Evolutionary conservation across 2,329 filamentous ascomycete species (phyloP), one percentile per base, ranked within the genome.

Genomic region (Pleoardoris graminearum): DNA sequence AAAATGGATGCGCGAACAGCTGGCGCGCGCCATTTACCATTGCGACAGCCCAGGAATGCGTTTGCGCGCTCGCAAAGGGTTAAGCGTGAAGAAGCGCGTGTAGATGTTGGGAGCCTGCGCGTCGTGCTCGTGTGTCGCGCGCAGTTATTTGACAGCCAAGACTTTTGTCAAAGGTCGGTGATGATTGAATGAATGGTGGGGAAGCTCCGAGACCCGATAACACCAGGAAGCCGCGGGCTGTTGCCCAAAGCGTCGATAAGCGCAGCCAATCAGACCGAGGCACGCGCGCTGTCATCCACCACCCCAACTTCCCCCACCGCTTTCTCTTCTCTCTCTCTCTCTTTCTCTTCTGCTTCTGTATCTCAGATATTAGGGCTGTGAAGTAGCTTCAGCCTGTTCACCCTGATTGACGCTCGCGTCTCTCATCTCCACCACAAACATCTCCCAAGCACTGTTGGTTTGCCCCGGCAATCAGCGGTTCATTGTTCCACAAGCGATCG

Each of bases 171-270:
- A 25, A n/a, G n/a, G n/a, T n/a, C n/a, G n/a, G n/a, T n/a, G n/a
- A n/a, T n/a, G n/a, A n/a, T n/a, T 49, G 35, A 48, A 38, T 33
- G 47, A 21, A 38, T 44, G 29, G 38, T 53, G 58, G 49, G 53
- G 63, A 54, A n/a, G 51, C 57, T 59, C 61, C 62, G 59, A 61
- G 14, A 35, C 7, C 17, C 16, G 3, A 8, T n/a, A n/a, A n/a
- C n/a, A n/a, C n/a, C n/a, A n/a, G n/a, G n/a, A n/a, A n/a, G n/a
- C n/a, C n/a, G n/a, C n/a, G n/a, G n/a, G n/a, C n/a, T n/a, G n/a
- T n/a, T n/a, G n/a, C n/a, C n/a, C n/a, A n/a, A n/a, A n/a, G n/a
- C 61, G 60, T 55, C 56, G 67, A 69, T 71, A 70, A 70, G 64
- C 58, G 57, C 23, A 8, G 25, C 58, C 58, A 61, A 61, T 61